Evolutionary conservation across 2,329 filamentous ascomycete genomes (phyloP).

Genomic region (Claviceps monticola): DNA sequence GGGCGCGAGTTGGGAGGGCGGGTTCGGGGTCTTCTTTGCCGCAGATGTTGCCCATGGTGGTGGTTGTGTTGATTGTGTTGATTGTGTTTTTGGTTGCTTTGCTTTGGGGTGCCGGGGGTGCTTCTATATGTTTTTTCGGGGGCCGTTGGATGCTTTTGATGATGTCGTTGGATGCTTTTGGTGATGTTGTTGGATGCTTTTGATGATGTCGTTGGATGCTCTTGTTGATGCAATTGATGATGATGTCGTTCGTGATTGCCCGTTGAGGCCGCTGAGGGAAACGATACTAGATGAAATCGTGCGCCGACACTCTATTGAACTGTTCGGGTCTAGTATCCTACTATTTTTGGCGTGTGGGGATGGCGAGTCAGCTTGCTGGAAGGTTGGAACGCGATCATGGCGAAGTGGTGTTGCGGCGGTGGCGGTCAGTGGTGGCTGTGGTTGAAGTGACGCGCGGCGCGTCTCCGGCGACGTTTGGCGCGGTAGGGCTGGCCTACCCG

Average conservation of each 20-base stretch:
- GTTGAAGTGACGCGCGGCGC: not conserved
- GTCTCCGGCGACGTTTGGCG: not conserved
- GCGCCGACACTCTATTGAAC: not conserved
- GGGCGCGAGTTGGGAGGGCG: conserved; percentile 54
- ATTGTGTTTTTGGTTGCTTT: not conserved
- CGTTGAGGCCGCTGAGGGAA: too few species aligned
- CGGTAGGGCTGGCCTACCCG: not conserved
- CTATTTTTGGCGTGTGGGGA: not conserved
- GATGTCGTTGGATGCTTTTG: too few species aligned
- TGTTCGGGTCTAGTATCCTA: not conserved
- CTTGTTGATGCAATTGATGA: too few species aligned
- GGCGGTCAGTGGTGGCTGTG: not conserved
- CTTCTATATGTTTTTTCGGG: not conserved
- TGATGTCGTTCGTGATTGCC: too few species aligned
- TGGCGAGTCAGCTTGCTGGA: not conserved
- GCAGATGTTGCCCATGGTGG: conserved; percentile 71
- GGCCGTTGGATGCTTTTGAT: too few species aligned
- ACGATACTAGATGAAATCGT: too few species aligned
- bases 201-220: too few species aligned
- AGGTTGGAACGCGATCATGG: not conserved
- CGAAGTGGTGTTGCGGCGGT: not conserved
- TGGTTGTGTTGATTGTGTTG: not conserved
- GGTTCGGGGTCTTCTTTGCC: conserved; percentile 59
- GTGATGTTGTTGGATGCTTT: too few species aligned
- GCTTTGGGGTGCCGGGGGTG: not conserved